These are phyloP conservation scores for Meyerozyma guilliermondii DNA, from an alignment of 1,139 yeast species.

Conservation along the genomic window DNA sequence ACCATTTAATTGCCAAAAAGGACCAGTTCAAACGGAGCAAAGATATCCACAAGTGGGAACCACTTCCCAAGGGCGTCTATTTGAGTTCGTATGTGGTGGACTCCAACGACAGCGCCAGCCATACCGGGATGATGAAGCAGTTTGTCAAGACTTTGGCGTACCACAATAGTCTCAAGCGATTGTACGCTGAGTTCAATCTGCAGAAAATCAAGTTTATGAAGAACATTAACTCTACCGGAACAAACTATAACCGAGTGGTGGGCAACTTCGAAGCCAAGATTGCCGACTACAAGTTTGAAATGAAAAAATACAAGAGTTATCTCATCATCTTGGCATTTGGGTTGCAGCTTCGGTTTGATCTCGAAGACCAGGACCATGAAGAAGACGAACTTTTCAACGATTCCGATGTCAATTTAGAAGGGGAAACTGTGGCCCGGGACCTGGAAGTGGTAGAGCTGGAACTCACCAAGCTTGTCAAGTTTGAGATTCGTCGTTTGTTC, in stretches of 20 bases:
- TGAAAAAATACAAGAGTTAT: slow-evolving; percentile 43
- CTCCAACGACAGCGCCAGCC: slow-evolving; percentile 20
- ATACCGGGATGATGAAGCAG: slow-evolving; percentile 44
- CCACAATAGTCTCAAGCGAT: slow-evolving; percentile 36
- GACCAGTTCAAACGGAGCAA: slow-evolving; percentile 32
- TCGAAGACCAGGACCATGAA: slow-evolving; percentile 30
- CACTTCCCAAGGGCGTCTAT: slow-evolving; percentile 38
- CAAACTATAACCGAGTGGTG: slow-evolving; percentile 33
- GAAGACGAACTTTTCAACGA: slow-evolving; percentile 9
- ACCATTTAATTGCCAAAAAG: slow-evolving; percentile 26
- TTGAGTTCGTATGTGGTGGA: slow-evolving; percentile 31
- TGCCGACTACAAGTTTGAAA: slow-evolving; percentile 39
- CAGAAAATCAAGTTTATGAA: slow-evolving; percentile 27
- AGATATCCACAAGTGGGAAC: slow-evolving; percentile 38
- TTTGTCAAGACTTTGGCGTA: slow-evolving; percentile 41
- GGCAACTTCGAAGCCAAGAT: slow-evolving; percentile 37
- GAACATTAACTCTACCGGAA: slow-evolving; percentile 20
- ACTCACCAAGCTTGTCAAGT: slow-evolving; percentile 30
- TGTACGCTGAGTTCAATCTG: slow-evolving; percentile 31
- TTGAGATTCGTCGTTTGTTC: slow-evolving; percentile 34
- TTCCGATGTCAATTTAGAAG: slow-evolving; percentile 11
- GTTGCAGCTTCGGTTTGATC: slow-evolving; percentile 41
- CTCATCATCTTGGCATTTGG: slow-evolving; percentile 44
- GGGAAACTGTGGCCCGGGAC: slow-evolving; percentile 12
- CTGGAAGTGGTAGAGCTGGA: slow-evolving; percentile 12